Percentiles rank a stretch among this genome's conserved stretches.
Conservation (phyloP, 2,329 filamentous ascomycete species). For the Epichloe amarillans region DNA sequence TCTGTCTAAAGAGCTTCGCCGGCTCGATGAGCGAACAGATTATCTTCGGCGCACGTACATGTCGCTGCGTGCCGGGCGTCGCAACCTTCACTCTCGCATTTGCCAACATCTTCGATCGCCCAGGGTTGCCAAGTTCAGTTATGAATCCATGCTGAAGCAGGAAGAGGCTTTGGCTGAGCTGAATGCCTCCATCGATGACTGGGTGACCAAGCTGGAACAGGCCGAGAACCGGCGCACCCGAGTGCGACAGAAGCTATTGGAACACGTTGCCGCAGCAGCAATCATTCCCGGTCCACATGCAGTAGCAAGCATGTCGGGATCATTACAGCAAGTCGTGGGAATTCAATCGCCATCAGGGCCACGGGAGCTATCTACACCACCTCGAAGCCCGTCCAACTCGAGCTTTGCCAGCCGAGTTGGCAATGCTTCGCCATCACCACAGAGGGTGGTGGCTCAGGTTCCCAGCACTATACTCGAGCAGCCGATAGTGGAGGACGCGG, state of each 20-base stretch:
- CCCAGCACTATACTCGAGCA: slow-evolving; percentile 43
- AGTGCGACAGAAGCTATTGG: slow-evolving; percentile 66
- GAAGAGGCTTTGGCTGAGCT: slow-evolving; percentile 68
- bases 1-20: slow-evolving; percentile 60
- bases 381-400: slow-evolving; percentile 7
- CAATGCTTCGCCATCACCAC: slow-evolving; percentile 33
- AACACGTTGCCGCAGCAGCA: slow-evolving; percentile 64
- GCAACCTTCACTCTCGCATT: slow-evolving; percentile 64
- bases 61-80: slow-evolving; percentile 60
- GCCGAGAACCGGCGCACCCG: slow-evolving; percentile 65
- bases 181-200: slow-evolving; percentile 67
- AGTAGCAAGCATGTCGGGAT: slow-evolving; percentile 19
- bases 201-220: slow-evolving; percentile 66
- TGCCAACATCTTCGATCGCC: slow-evolving; percentile 64
- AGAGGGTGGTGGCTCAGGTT: slow-evolving; percentile 37
- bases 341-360: slow-evolving; percentile 22
- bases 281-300: slow-evolving; percentile 27
- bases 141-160: slow-evolving; percentile 64
- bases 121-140: slow-evolving; percentile 56
- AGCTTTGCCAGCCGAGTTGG: slow-evolving; percentile 17
- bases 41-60: slow-evolving; percentile 67
- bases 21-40: slow-evolving; percentile 64
- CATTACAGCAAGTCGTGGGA: slow-evolving; percentile 28
- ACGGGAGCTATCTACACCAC: slow-evolving; percentile 38
- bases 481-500: slow-evolving; percentile 30